Base-by-base conservation (phyloP, 192 early-diverging fungal species). In the Obelidium mucronatum region DNA sequence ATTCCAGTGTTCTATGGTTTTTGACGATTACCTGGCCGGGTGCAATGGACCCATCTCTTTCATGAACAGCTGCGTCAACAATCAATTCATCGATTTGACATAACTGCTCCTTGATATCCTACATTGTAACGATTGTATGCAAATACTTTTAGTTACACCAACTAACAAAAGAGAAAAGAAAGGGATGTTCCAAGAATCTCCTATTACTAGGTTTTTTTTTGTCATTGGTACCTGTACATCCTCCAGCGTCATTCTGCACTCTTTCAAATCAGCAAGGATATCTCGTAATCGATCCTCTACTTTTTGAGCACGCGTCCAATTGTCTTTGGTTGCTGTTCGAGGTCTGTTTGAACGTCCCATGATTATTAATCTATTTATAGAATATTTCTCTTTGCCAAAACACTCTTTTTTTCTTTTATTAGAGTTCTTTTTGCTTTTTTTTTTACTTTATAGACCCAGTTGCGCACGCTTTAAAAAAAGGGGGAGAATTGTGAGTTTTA, bases 41-140 rank as follows among this genome's bases (percentile, higher is more conserved):
- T 8, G 31, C 51, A 40, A 76, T 76, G 51, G 64, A 67, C 0
- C 74, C 74, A 31, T 67, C 74, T 19, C 74, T 19, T 52, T 75
- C 73, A 11, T 37, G 73, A 19, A 75, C 53, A 26, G 59, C 56
- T 33, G 73, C 73, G 35, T 75, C 73, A 6, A 55, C 37, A n/a
- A 63, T 63, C 22, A 63, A 5, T 48, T 40, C 39, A 64, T 75
- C 73, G 35, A 75, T 75, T 15, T 66, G 17, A 37, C 60, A 62
- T 33, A 75, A 5, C 44, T 64, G 42, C 17, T 75, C 73, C 40
- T 75, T 75, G 31, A 75, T 64, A n/a, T 64, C 40, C 61, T 66
- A 59, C 17, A 28, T 26, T n/a, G 19, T 66, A 40, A 44, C 2
- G 28, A 22, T 54, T 33, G 15, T 1, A 15, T 6, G 53, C 31